Percentiles rank a stretch among this genome's conserved stretches.
Conservation (phyloP, 1,284 basidiomycete species). For the Ustilago xerochloae region DNA sequence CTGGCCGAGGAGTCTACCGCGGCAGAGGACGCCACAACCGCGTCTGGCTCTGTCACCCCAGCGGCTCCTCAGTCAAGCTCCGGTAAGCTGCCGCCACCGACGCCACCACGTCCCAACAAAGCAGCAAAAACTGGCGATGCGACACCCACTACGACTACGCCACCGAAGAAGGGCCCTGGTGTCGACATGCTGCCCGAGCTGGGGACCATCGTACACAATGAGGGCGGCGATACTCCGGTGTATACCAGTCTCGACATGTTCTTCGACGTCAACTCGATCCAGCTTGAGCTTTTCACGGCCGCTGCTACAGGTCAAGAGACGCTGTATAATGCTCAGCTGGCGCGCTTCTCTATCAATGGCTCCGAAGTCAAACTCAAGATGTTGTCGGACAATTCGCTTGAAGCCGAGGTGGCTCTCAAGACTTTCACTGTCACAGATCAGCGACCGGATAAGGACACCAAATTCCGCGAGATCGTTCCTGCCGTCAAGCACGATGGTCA, state of each 20-base stretch:
- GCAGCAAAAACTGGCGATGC: conserved; percentile 6
- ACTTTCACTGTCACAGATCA: conserved; percentile 94
- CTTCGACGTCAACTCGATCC: conserved; percentile 80
- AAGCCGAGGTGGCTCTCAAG: conserved; percentile 86
- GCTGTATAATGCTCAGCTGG: conserved; percentile 83
- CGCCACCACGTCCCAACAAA: conserved; percentile 12
- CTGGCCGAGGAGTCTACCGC: conserved; percentile 62
- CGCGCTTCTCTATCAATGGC: conserved; percentile 83
- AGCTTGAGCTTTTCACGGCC: conserved; percentile 89
- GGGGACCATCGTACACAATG: conserved; percentile 65
- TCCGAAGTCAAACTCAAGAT: conserved; percentile 84
- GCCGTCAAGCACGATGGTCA: conserved; percentile 88
- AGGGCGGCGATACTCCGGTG: conserved; percentile 40
- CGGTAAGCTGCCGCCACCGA: conserved; percentile 9
- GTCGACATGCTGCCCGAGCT: conserved; percentile 73
- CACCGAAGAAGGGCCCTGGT: conserved; percentile 33
- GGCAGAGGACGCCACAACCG: conserved; percentile 54
- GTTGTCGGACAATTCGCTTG: conserved; percentile 83
- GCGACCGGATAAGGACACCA: conserved; percentile 78
- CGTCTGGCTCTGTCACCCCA: not conserved
- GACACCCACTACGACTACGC: conserved; percentile 11
- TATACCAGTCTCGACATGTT: conserved; percentile 78
- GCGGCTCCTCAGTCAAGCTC: conserved; percentile 12
- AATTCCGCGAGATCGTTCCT: conserved; percentile 95
- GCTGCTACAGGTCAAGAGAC: conserved; percentile 75